Conservation (phyloP, 176 grass and related monocot species). For the Carex pumila region DNA sequence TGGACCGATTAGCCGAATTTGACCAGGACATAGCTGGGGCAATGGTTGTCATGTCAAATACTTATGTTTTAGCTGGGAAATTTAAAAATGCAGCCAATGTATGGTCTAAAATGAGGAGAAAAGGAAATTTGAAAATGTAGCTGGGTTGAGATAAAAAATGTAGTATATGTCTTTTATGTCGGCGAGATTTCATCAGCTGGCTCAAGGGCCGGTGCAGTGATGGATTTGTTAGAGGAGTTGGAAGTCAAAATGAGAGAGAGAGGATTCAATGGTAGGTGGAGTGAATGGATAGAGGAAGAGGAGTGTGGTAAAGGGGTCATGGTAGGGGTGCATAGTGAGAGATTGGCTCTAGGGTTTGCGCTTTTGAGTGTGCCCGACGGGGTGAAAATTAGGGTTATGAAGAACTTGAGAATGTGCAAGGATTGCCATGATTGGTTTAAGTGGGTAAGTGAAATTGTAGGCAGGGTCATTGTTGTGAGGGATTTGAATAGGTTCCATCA, state of each 20-base stretch:
- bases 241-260: conserved; percentile 57
- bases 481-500: conserved; percentile 86
- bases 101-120: conserved; percentile 43
- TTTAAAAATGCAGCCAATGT: conserved; percentile 30
- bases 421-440: conserved; percentile 82
- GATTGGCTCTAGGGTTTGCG: conserved; percentile 50
- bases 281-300: conserved; percentile 34
- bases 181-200: conserved; percentile 36
- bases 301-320: conserved; percentile 38
- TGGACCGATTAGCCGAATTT: conserved; percentile 38
- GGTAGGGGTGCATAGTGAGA: conserved; percentile 67
- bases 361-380: conserved; percentile 43
- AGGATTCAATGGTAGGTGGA: conserved; percentile 37
- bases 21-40: conserved; percentile 51
- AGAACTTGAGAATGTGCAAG: conserved; percentile 81
- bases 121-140: conserved; percentile 74
- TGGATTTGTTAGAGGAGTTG: conserved; percentile 53
- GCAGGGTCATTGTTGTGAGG: conserved; percentile 67
- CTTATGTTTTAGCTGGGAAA: conserved; percentile 53
- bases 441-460: conserved; percentile 47
- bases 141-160: conserved; percentile 75
- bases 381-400: conserved; percentile 69
- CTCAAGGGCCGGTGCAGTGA: conserved; percentile 27
- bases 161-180: conserved; percentile 41
- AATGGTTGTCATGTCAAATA: conserved; percentile 68